Conservation (phyloP, 208 protist species). For the Wallacemonas rigidus region DNA sequence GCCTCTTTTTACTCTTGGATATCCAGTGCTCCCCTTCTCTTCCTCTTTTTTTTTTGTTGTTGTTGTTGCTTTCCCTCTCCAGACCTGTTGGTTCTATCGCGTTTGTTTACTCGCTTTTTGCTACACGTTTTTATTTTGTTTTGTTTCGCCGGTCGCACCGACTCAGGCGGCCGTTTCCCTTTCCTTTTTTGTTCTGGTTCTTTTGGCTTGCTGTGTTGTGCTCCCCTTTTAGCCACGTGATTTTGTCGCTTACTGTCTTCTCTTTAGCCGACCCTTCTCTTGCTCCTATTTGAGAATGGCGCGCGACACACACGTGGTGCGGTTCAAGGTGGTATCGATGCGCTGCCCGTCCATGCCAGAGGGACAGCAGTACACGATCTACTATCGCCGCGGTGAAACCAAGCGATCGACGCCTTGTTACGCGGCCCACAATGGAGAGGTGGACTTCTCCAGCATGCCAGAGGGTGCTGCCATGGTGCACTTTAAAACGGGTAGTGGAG, state of each 20-base stretch:
- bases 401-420: constrained; percentile 78
- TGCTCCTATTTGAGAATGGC: constrained; percentile 35
- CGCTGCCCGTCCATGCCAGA: constrained; percentile 60
- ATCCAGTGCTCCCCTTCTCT: too few relatives aligned
- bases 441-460: constrained; percentile 84
- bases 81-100: constrained; percentile 8
- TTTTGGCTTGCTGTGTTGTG: background rate
- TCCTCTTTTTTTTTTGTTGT: background rate
- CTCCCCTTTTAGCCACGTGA: background rate
- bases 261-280: background rate
- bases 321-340: constrained; percentile 76
- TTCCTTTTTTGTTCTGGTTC: background rate
- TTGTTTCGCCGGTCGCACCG: background rate
- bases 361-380: constrained; percentile 81
- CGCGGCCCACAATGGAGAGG: constrained; percentile 50
- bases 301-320: constrained; percentile 69
- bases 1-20: too few relatives aligned
- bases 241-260: too few relatives aligned
- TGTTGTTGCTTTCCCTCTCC: constrained; percentile 3
- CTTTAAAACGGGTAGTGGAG: constrained; percentile 65
- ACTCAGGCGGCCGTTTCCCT: background rate
- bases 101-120: background rate
- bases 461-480: constrained; percentile 77
- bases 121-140: constrained; percentile 1
- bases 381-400: constrained; percentile 73